Evolutionary conservation across 768 basidiomycete species (phyloP).

Genomic region (Boletus patriciae): DNA sequence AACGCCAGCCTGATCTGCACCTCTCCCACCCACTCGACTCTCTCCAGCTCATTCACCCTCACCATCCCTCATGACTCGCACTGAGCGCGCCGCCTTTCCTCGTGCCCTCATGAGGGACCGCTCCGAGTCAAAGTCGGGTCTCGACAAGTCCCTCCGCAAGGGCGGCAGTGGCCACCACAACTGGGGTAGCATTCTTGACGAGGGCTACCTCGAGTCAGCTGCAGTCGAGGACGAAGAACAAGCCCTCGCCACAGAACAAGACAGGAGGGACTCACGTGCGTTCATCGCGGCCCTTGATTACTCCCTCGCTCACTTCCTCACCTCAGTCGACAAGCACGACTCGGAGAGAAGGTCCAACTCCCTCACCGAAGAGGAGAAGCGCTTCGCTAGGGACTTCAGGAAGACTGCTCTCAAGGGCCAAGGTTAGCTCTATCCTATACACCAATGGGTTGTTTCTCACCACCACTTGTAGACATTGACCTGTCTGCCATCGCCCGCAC

Average conservation of each 20-base stretch:
- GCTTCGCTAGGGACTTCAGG: conserved; percentile 65
- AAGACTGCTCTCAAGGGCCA: conserved; percentile 68
- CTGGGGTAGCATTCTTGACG: conserved; percentile 76
- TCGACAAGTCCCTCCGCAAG: conserved; percentile 71
- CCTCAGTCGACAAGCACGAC: conserved; percentile 27
- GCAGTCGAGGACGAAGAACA: conserved; percentile 58
- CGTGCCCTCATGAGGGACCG: conserved; percentile 75
- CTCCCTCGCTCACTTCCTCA: conserved; percentile 6
- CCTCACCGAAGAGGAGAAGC: conserved; percentile 62
- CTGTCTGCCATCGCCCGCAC: conserved; percentile 81
- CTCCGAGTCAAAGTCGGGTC: conserved; percentile 74
- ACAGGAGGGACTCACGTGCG: conserved; percentile 24
- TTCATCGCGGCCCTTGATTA: neutral
- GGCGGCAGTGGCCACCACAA: conserved; percentile 79
- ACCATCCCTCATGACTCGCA: conserved; percentile 66
- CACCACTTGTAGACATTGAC: conserved; percentile 43
- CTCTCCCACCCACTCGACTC: neutral
- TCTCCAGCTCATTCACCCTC: neutral
- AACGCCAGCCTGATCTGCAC: neutral
- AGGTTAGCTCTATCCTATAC: conserved; percentile 33
- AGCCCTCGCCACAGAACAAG: conserved; percentile 40
- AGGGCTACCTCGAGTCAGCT: conserved; percentile 57
- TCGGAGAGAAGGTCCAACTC: conserved; percentile 42
- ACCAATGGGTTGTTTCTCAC: neutral
- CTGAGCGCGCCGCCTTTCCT: conserved; percentile 68